Conservation (phyloP, 192 early-diverging fungal species). For the Coemansia sp. region DNA sequence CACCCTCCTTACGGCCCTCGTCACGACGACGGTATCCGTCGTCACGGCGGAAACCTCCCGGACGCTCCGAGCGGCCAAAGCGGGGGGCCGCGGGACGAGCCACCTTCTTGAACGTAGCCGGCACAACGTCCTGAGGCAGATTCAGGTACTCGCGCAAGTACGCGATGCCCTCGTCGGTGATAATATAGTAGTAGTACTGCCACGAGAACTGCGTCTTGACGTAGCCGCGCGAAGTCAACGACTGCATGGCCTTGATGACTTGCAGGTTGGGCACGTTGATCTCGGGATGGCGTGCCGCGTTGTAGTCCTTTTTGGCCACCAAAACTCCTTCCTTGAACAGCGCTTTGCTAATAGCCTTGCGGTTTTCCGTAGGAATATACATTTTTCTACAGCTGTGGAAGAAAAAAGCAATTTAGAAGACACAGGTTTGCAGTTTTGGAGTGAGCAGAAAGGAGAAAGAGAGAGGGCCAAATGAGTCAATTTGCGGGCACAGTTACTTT, state of each 20-base stretch:
- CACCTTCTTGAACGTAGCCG: conserved; percentile 95
- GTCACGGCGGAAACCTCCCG: conserved; percentile 68
- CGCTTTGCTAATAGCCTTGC: conserved; percentile 93
- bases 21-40: conserved; percentile 81
- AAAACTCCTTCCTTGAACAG: conserved; percentile 97
- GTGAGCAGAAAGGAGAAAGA: not conserved
- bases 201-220: conserved; percentile 99
- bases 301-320: conserved; percentile 99
- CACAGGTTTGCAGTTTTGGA: not conserved
- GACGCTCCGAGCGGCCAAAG: conserved; percentile 66
- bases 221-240: conserved; percentile 85
- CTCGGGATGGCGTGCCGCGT: conserved; percentile 91
- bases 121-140: conserved; percentile 96
- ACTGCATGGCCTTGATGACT: conserved; percentile 99
- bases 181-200: conserved; percentile 99
- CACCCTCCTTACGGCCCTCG: conserved; percentile 87
- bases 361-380: conserved; percentile 96
- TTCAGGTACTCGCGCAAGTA: conserved; percentile 97
- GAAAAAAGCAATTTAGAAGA: not conserved
- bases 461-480: not conserved
- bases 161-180: conserved; percentile 97
- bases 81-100: conserved; percentile 61
- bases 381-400: conserved; percentile 62
- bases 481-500: too few relatives aligned
- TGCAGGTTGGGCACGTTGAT: conserved; percentile 97